Base-by-base conservation (phyloP, 768 basidiomycete species). In the Boletus patriciae region DNA sequence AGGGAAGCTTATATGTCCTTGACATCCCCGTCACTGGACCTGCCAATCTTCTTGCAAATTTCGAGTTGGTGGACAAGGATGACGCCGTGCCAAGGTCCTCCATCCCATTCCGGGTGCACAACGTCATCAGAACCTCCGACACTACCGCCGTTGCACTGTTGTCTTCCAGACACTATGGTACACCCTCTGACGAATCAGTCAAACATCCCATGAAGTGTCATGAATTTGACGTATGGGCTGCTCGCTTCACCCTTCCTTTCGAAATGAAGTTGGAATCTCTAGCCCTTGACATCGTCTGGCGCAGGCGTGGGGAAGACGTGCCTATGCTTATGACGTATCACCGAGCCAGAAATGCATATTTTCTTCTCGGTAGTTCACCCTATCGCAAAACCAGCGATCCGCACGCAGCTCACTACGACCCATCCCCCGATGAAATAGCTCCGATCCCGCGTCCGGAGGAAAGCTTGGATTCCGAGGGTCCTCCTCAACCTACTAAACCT, bases 171-270 rank as follows among this genome's bases (percentile, higher is more conserved):
- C 75, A 76, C 62, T 81, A 83, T 57, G 67, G 69, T 34, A 61
- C 61, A 38, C 62, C 54, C 53, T 65, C 62, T 40, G 64, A 51
- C 18, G 62, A 65, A 43, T 41, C 60, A 40, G 46, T 51, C 23
- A 64, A 52, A 57, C 58, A 42, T 25, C 65, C 64, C 11, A 65
- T 65, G 47, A 70, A 61, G 40, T 74, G 70, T 38, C 72, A 70
- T 18, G 74, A 80, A 65, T 92, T 88, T 62, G 87, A 91, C 62
- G 71, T 89, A 45, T 87, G 83, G 80, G 87, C 80, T 19, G 80
- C 78, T 13, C 76, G 77, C 53, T 76, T 90, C 59, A 67, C 75
- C 10, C 68, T 85, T 6, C 76, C 76, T 31, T 57, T 80, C 31
- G 60, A 73, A n/a, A 66, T 66, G 10, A 63, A 66, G 6, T 27